These are phyloP conservation scores for Hymenoscyphus scutula DNA, from an alignment of 2,329 filamentous ascomycete genomes.

Conservation along the genomic window DNA sequence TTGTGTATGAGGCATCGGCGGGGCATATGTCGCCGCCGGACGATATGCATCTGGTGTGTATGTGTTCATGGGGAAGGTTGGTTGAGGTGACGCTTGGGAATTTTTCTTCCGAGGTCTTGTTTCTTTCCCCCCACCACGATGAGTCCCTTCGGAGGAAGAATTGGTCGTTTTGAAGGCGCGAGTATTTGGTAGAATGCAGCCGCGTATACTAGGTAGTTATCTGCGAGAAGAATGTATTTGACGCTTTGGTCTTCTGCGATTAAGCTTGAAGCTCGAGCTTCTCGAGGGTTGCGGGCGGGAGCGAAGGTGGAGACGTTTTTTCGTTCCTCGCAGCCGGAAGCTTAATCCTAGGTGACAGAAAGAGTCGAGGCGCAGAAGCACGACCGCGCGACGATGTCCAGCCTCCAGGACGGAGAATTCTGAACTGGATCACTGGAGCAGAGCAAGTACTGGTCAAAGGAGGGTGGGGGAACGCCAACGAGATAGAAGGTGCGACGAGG, in stretches of 20 bases:
- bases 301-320: neutral
- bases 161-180: neutral
- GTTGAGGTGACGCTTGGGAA: slow-evolving; percentile 6
- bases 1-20: slow-evolving; percentile 19
- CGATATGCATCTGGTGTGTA: slow-evolving; percentile 28
- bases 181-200: neutral
- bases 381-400: neutral
- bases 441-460: neutral
- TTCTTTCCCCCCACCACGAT: neutral
- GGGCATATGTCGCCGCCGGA: slow-evolving; percentile 21
- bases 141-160: neutral
- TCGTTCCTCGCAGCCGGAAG: slow-evolving; percentile 10
- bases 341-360: slow-evolving; percentile 10
- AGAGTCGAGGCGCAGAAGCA: neutral
- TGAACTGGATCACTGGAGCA: neutral
- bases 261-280: neutral
- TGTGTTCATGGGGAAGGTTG: slow-evolving; percentile 22
- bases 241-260: neutral
- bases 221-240: neutral
- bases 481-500: neutral
- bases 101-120: neutral
- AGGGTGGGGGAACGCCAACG: neutral
- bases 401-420: neutral
- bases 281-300: neutral
- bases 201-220: too few species aligned